Evolutionary conservation across 345 rosid genomes (phyloP), one percentile per base, ranked within the genome.

Genomic region (Murraya paniculata): DNA sequence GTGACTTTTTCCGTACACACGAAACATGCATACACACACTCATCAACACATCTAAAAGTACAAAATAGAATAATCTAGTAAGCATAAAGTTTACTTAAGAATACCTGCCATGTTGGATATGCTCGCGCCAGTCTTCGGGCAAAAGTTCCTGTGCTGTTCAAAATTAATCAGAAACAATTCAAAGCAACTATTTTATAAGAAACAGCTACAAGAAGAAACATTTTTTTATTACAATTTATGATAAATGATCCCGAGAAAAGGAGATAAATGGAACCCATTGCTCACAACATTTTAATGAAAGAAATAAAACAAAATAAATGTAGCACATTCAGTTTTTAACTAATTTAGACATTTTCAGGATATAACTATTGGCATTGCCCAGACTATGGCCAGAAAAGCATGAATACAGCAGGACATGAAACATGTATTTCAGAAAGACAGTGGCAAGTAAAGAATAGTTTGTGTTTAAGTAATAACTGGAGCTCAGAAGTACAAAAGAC

Each of bases 91-190:
- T 77, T 35, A 68, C 45, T 55, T 16, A 55, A 48, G 19, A 10
- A 71, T 68, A 91, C 99, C 99, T 95, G 99, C 99, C 99, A 95
- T 31, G 88, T 81, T 56, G 99, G 98, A 81, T 91, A 95, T 83
- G 89, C 98, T 76, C 87, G 87, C 21, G 96, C 94, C 74, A 95
- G 78, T 80, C 98, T 87, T 53, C 92, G 86, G 71, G 97, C 93
- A 88, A 95, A 95, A 79, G 92, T 88, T 73, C 98, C 99, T 95
- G 85, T 53, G 50, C 76, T 61, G 53, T n/a, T 59, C 50, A 50
- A 74, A 41, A 16, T 16, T 18, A 18, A 64, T 65, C 62, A 76
- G 25, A 24, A 24, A 64, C 41, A 76, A 35, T 30, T 35, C 22
- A 33, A 53, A 53, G 64, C 38, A 65, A 4, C 33, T 9, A 19